A percentile compares a stretch with the other conserved stretches of the same genome.
phyloP scores from a whole-genome alignment of 345 rosid genomes.

The Gossypium herbaceum region DNA sequence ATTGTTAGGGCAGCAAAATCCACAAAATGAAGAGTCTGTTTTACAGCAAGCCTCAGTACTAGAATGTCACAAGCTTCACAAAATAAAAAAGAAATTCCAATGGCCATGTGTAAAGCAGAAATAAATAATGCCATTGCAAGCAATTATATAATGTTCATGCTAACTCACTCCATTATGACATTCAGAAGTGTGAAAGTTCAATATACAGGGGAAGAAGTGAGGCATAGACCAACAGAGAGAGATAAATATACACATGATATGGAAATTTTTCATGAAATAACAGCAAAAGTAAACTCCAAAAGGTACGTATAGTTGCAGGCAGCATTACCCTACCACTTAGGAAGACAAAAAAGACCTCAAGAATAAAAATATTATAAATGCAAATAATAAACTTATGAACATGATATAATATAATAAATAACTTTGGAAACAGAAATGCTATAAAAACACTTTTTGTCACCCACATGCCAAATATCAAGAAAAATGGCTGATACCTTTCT shows the following conservation, averaged over 20 bases:
- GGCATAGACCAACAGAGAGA: background rate
- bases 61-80: background rate
- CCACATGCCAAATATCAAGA: constrained; percentile 10
- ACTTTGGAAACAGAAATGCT: background rate
- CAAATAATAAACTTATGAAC: background rate
- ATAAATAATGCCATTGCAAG: background rate
- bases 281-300: background rate
- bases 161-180: background rate
- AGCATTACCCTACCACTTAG: background rate
- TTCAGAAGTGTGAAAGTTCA: background rate
- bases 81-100: background rate
- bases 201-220: background rate
- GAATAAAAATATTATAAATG: background rate
- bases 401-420: background rate
- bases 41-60: background rate
- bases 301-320: background rate
- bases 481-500: constrained; percentile 62
- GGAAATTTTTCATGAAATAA: background rate
- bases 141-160: background rate
- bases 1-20: background rate
- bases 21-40: background rate
- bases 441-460: background rate
- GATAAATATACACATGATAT: background rate
- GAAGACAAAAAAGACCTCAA: background rate
- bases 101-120: background rate